phyloP scores from a whole-genome alignment of 371 early-diverging fungal genomes.

The Apophysomyces trapeziformis region DNA sequence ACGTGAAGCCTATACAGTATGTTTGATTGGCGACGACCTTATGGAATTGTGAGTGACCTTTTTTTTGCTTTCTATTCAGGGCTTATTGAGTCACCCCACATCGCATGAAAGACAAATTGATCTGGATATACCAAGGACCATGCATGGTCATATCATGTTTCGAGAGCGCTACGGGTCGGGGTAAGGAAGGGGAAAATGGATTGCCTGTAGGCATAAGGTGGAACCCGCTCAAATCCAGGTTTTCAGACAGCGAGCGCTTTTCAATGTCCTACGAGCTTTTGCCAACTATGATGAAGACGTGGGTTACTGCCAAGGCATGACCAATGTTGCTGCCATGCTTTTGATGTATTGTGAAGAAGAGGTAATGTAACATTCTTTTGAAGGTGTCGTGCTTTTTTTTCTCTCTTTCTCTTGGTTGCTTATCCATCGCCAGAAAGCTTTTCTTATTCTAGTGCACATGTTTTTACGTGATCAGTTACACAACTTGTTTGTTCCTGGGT shows the following conservation, averaged over 20 bases:
- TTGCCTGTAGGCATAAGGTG: not conserved
- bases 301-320: conserved; percentile 96
- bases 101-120: conserved; percentile 69
- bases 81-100: conserved; percentile 31
- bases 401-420: not conserved
- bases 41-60: not conserved
- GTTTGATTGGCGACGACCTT: not conserved
- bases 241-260: conserved; percentile 67
- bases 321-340: conserved; percentile 89
- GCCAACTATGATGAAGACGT: conserved; percentile 84
- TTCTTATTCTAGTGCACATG: conserved; percentile 57
- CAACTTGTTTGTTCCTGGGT: conserved; percentile 63
- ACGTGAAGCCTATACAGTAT: conserved; percentile 27
- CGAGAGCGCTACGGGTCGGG: conserved; percentile 66
- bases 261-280: conserved; percentile 88
- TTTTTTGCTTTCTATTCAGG: conserved; percentile 11
- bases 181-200: conserved; percentile 31
- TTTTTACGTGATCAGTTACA: conserved; percentile 59
- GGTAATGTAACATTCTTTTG: conserved; percentile 34
- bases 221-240: not conserved
- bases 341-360: conserved; percentile 93
- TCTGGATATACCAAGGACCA: conserved; percentile 66
- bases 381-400: not conserved
- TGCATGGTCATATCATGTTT: conserved; percentile 71
- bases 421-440: conserved; percentile 47